Conservation (phyloP, 192 early-diverging fungal genomes). For the Coemansia sp. region DNA sequence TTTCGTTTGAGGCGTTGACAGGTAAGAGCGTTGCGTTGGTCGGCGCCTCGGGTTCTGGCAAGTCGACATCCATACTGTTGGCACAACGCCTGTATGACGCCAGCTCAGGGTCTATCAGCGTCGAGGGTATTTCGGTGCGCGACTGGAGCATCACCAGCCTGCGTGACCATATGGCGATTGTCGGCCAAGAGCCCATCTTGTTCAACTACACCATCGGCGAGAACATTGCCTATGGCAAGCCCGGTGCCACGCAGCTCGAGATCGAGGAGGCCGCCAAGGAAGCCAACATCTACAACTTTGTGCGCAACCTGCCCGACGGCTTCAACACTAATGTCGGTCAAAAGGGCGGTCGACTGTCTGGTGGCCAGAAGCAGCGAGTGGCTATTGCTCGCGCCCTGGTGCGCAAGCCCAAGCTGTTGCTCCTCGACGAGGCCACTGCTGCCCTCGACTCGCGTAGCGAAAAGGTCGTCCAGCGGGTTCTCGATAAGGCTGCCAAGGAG, state of each 20-base stretch:
- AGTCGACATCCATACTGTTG: slow-evolving; percentile 38
- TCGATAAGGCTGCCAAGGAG: slow-evolving; percentile 68
- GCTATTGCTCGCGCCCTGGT: slow-evolving; percentile 88
- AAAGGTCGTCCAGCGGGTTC: slow-evolving; percentile 67
- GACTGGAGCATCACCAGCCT: too few relatives aligned
- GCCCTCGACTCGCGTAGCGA: slow-evolving; percentile 73
- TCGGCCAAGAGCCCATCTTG: slow-evolving; percentile 11
- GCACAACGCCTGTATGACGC: too few relatives aligned
- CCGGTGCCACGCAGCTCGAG: slow-evolving; percentile 43
- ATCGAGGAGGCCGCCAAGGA: slow-evolving; percentile 36
- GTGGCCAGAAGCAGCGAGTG: slow-evolving; percentile 76
- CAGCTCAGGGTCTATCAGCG: too few relatives aligned
- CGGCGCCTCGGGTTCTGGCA: slow-evolving; percentile 83
- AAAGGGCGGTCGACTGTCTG: slow-evolving; percentile 57
- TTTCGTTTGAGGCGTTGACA: slow-evolving; percentile 54
- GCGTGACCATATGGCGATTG: too few relatives aligned
- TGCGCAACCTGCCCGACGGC: slow-evolving; percentile 75
- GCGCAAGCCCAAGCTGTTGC: slow-evolving; percentile 78
- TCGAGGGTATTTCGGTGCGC: too few relatives aligned
- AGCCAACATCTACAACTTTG: slow-evolving; percentile 80
- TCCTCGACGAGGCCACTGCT: slow-evolving; percentile 84
- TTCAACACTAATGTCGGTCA: slow-evolving; percentile 88
- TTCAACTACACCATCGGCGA: too few relatives aligned
- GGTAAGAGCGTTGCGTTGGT: slow-evolving; percentile 83
- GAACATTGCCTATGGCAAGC: too few relatives aligned